A percentile compares a stretch with the other conserved stretches of the same genome.
Conservation (phyloP, 1,139 yeast species). For the Hyphopichia buzzinii region DNA sequence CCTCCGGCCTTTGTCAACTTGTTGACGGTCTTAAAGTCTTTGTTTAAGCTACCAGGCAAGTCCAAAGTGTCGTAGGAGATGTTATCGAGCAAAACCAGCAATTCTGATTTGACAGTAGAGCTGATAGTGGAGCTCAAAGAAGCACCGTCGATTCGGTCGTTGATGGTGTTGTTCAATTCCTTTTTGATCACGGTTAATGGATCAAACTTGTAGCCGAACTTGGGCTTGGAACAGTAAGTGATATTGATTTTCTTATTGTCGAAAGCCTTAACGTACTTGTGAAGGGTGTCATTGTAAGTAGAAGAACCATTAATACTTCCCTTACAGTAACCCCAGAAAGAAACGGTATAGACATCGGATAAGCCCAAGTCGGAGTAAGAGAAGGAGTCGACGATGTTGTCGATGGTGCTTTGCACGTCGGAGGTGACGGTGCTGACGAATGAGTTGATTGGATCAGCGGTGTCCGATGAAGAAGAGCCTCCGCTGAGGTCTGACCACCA, state of each 20-base stretch:
- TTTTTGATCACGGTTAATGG: conserved; percentile 47
- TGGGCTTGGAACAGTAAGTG: conserved; percentile 56
- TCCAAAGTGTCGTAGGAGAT: conserved; percentile 29
- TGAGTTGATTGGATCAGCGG: conserved; percentile 6
- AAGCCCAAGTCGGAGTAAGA: conserved; percentile 43
- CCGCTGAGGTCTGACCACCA: conserved; percentile 3
- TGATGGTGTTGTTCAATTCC: conserved; percentile 35
- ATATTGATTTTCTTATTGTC: conserved; percentile 39
- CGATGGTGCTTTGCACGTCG: conserved; percentile 10
- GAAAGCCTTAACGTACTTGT: conserved; percentile 18
- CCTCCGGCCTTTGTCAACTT: conserved; percentile 24
- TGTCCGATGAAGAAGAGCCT: conserved; percentile 2
- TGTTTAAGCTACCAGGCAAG: conserved; percentile 38
- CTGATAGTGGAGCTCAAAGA: conserved; percentile 14
- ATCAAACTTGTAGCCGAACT: conserved; percentile 50
- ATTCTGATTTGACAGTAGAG: conserved; percentile 19
- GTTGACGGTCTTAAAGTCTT: conserved; percentile 31
- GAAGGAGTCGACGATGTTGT: conserved; percentile 14
- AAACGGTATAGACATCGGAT: conserved; percentile 59
- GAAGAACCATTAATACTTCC: conserved; percentile 34
- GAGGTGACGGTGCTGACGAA: conserved; percentile 4
- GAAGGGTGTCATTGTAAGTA: conserved; percentile 11
- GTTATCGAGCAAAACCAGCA: conserved; percentile 28
- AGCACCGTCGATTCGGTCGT: conserved; percentile 19
- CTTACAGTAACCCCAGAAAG: conserved; percentile 75